Base-by-base conservation (phyloP, 164 flowering plant genomes). In the Magnolia sinica region DNA sequence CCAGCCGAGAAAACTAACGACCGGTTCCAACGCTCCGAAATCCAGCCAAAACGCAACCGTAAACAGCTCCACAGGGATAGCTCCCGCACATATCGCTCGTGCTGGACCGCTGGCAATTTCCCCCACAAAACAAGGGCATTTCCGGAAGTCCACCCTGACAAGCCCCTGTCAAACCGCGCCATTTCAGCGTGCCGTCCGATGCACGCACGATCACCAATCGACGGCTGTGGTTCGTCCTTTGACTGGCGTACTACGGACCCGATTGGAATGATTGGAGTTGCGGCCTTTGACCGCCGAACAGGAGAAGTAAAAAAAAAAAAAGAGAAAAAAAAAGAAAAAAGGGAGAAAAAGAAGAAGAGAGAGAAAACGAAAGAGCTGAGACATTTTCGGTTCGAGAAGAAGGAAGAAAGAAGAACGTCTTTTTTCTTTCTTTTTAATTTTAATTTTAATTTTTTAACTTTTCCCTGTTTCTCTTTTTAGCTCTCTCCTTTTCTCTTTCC, bases 161-260 rank as follows among this genome's bases (percentile, higher is more conserved):
- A 55, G 4, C 18, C 61, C 61, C 18, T 11, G 13, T 16, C 13
- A 55, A 55, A 55, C 50, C 49, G 49, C 45, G 50, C 49, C 24
- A 8, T 8, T 7, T 8, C 50, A 8, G 8, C 50, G 3, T 37
- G 59, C 73, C 58, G 45, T 1, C 49, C 73, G 73, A 50, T 8
- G 16, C 14, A 13, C 23, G 73, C 58, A n/a, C 52, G 73, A 70
- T 18, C 16, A 50, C 9, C 45, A n/a, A 70, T 22, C 58, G 4
- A 70, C 73, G 73, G 73, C 4, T 70, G 73, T 49, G 27, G 24
- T 19, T 50, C 1, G 10, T 2, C 16, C 50, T 70, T 70, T 70
- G 73, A 70, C 73, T n/a, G 27, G 23, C 73, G 73, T 70, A 70
- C 73, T 70, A 70, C 73, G 73, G 73, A 70, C 55, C 1, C 45